A percentile compares a stretch with the other conserved stretches of the same genome.
Evolutionary conservation across 768 basidiomycete genomes (phyloP).

Genomic region (Psilocybe sp.): DNA sequence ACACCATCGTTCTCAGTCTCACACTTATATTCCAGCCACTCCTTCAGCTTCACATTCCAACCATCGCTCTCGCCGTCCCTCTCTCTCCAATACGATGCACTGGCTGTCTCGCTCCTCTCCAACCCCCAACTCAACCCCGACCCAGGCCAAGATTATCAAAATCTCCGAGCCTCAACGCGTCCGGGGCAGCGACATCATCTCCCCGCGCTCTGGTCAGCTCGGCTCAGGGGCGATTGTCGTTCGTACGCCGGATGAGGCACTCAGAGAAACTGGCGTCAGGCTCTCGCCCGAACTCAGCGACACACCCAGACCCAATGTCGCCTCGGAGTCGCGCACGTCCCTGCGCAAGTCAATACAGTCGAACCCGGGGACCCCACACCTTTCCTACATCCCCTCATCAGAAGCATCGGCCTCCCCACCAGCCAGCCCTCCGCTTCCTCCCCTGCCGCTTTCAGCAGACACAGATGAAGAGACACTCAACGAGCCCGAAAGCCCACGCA

Average conservation of each 20-base stretch:
- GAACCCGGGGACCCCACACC: conserved; percentile 4
- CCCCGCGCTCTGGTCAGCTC: conserved; percentile 46
- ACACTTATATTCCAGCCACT: conserved; percentile 16
- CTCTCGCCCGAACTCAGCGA: conserved; percentile 27
- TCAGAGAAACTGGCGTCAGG: conserved; percentile 47
- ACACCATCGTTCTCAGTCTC: conserved; percentile 12
- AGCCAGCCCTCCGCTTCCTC: conserved; percentile 54
- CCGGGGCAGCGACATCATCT: conserved; percentile 36
- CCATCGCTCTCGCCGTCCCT: conserved; percentile 28
- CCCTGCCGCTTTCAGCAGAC: conserved; percentile 40
- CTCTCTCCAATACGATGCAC: conserved; percentile 45
- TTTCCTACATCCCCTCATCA: background rate
- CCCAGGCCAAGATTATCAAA: conserved; percentile 32
- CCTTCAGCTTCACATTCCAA: conserved; percentile 20
- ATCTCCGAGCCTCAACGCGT: conserved; percentile 43
- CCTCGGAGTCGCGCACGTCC: too few relatives aligned
- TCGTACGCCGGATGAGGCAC: conserved; percentile 76
- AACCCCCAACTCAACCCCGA: conserved; percentile 19
- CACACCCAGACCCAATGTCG: background rate
- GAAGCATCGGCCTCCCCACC: conserved; percentile 23
- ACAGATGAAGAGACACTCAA: conserved; percentile 26
- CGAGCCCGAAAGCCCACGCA: conserved; percentile 21
- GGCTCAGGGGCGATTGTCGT: conserved; percentile 77
- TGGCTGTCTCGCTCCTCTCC: conserved; percentile 43
- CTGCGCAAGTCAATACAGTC: conserved; percentile 2